phyloP scores from a whole-genome alignment of 75 land plant species.

The Ceratopteris richardii region DNA sequence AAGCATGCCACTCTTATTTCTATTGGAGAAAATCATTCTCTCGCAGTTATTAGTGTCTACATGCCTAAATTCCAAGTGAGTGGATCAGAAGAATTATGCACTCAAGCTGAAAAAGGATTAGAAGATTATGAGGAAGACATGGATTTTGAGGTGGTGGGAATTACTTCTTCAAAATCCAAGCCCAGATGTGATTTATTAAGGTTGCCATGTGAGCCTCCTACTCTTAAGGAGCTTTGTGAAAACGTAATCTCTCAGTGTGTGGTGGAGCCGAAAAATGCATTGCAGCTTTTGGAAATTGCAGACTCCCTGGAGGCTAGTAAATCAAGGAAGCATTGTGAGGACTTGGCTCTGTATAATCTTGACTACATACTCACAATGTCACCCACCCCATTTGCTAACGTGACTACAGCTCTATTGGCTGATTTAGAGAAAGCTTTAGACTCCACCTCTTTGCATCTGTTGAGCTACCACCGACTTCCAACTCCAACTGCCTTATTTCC shows the following conservation, averaged over 20 bases:
- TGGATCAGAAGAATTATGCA: slow-evolving; percentile 3
- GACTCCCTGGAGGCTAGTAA: slow-evolving; percentile 78
- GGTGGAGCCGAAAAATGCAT: slow-evolving; percentile 78
- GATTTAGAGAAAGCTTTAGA: slow-evolving; percentile 72
- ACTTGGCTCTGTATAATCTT: slow-evolving; percentile 71
- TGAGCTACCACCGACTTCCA: slow-evolving; percentile 82
- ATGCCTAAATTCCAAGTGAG: slow-evolving; percentile 50
- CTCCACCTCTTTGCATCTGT: slow-evolving; percentile 62
- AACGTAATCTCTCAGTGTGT: slow-evolving; percentile 61
- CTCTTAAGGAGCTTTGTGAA: slow-evolving; percentile 82
- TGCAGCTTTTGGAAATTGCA: slow-evolving; percentile 88
- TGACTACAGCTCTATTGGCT: slow-evolving; percentile 56
- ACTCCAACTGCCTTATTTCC: slow-evolving; percentile 91
- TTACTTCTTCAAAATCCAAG: background rate
- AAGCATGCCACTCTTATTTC: slow-evolving; percentile 68
- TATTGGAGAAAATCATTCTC: slow-evolving; percentile 89
- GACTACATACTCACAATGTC: slow-evolving; percentile 76
- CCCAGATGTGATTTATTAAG: background rate
- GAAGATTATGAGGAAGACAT: slow-evolving; percentile 46
- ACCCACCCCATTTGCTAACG: slow-evolving; percentile 42
- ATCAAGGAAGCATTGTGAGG: slow-evolving; percentile 78
- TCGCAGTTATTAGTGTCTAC: slow-evolving; percentile 60
- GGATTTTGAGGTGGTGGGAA: slow-evolving; percentile 6
- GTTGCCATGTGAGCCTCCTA: slow-evolving; percentile 30
- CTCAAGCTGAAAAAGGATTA: slow-evolving; percentile 16